A percentile compares a stretch with the other conserved stretches of the same genome.
These are phyloP conservation scores for Bathelium albidoporum DNA, from an alignment of 495 filamentous ascomycete species.

Conservation along the genomic window DNA sequence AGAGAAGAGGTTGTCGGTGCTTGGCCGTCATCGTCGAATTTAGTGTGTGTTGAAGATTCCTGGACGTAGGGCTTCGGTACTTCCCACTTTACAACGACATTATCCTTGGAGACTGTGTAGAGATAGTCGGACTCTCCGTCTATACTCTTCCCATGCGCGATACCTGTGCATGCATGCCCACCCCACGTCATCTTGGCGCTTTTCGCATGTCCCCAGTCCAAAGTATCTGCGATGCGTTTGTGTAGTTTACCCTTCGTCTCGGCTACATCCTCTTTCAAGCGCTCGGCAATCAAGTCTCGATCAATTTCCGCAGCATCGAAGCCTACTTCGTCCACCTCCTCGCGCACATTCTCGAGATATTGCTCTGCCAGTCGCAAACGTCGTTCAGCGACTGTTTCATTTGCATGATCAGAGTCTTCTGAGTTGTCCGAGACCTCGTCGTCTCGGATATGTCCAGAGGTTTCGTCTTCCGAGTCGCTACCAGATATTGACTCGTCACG, in stretches of 20 bases:
- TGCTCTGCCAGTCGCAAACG: conserved; percentile 81
- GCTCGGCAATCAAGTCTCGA: conserved; percentile 55
- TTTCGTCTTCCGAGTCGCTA: conserved; percentile 63
- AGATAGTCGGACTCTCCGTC: conserved; percentile 36
- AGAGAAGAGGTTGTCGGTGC: conserved; percentile 18
- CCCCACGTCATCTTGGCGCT: conserved; percentile 33
- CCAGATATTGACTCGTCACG: conserved; percentile 66
- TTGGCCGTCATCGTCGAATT: conserved; percentile 22
- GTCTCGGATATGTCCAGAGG: conserved; percentile 22
- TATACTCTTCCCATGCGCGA: conserved; percentile 60
- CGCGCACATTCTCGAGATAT: conserved; percentile 79
- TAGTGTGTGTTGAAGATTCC: not conserved
- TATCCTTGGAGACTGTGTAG: conserved; percentile 82
- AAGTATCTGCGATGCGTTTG: conserved; percentile 57
- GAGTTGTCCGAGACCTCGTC: conserved; percentile 36
- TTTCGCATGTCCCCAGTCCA: conserved; percentile 28
- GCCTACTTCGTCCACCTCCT: conserved; percentile 62
- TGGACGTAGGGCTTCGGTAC: conserved; percentile 36
- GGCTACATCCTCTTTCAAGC: conserved; percentile 85
- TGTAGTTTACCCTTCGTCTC: conserved; percentile 87
- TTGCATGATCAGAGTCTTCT: conserved; percentile 47
- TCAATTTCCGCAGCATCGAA: conserved; percentile 94
- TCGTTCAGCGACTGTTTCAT: conserved; percentile 81
- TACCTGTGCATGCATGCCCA: conserved; percentile 41
- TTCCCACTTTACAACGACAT: conserved; percentile 78